Base-by-base conservation (phyloP, 164 flowering plant genomes). In the Akebia trifoliata region DNA sequence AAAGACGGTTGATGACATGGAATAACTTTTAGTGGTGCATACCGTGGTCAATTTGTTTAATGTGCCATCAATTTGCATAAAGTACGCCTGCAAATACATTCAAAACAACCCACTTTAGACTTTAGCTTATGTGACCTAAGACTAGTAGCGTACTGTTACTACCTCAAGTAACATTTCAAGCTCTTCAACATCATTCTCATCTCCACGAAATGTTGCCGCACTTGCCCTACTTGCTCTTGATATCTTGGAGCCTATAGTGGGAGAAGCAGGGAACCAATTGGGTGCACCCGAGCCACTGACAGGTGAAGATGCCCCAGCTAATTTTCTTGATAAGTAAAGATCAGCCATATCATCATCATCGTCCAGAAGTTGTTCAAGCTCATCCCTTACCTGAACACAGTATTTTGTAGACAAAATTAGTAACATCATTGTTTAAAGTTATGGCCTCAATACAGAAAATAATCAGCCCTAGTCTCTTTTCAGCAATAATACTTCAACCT, bases 281-380 rank as follows among this genome's bases (percentile, higher is more conserved):
- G 77, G 73, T 55, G 60, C 77, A 57, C 82, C 88, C 12, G 74
- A 75, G 26, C 73, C 86, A 74, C 87, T 84, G 28, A 74, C 75
- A 48, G 87, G 87, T 34, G 97, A 83, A 66, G 80, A 69, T 54
- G 83, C 70, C 21, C 78, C 72, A 39, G 77, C 80, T 46, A 77
- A 47, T 67, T 87, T 93, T 68, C 99, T 80, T 46, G 99, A 77
- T 67, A 90, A 69, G 71, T 90, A 90, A 36, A 93, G 92, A 61
- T 90, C 97, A 29, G 86, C 90, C 97, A 93, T 93, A 73, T 93
- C 95, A 70, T 87, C 97, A 50, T 93, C 99, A 55, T 90, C 99
- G 66, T 90, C 97, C 44, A 90, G 77, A 56, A 93, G 85, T 66
- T 90, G 97, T 66, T 90, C 99, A 56, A 93, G 94, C 66, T 93